These are phyloP conservation scores for Infundibulicybe gibba DNA, from an alignment of 768 basidiomycete genomes.

Conservation along the genomic window DNA sequence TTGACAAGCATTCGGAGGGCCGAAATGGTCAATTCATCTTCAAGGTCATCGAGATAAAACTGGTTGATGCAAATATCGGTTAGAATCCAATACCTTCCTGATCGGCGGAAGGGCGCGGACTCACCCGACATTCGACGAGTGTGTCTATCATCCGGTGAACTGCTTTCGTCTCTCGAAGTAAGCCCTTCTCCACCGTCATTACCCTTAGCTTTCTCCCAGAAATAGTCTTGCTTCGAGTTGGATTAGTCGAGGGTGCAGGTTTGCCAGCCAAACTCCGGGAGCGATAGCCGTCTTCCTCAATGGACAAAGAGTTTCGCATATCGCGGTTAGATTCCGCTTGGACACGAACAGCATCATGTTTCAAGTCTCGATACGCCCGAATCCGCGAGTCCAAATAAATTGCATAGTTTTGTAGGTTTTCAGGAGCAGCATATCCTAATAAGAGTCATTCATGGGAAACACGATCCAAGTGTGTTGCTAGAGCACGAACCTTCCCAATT, in stretches of 20 bases:
- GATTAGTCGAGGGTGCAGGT: conserved; percentile 24
- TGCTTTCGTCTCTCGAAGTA: conserved; percentile 86
- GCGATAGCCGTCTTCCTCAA: conserved; percentile 54
- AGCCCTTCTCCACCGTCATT: conserved; percentile 94
- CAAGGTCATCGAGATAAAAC: conserved; percentile 93
- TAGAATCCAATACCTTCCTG: too few relatives aligned
- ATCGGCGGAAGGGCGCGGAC: conserved; percentile 21
- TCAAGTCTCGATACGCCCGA: conserved; percentile 81
- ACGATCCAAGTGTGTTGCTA: background rate
- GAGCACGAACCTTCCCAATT: conserved; percentile 79
- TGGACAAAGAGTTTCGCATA: conserved; percentile 58
- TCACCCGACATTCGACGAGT: conserved; percentile 82
- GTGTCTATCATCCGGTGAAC: conserved; percentile 90
- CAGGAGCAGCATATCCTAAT: conserved; percentile 81
- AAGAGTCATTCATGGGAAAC: conserved; percentile 1
- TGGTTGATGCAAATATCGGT: conserved; percentile 19
- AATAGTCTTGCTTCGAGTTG: conserved; percentile 70
- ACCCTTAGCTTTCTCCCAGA: conserved; percentile 81
- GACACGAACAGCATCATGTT: conserved; percentile 91
- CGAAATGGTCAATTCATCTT: conserved; percentile 86
- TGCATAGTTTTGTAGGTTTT: conserved; percentile 86
- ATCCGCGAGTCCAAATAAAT: conserved; percentile 90
- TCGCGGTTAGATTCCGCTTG: conserved; percentile 93
- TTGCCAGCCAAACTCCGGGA: conserved; percentile 27
- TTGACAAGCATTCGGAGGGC: conserved; percentile 94